A percentile compares a stretch with the other conserved stretches of the same genome.
phyloP scores from a whole-genome alignment of 306 rosid genomes.

The Trichosanthes cucumerina region DNA sequence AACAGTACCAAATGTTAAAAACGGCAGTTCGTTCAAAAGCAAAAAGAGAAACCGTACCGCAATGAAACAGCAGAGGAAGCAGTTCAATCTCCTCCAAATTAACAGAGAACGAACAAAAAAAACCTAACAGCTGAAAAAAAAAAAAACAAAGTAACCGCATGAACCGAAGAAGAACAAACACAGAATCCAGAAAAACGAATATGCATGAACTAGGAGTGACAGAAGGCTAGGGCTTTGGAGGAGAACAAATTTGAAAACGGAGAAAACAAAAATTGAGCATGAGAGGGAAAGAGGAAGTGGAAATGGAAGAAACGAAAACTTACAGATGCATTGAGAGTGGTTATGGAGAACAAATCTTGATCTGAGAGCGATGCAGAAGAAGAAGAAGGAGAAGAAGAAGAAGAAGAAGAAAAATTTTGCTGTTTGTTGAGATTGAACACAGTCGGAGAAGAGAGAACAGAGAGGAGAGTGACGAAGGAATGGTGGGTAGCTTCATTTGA shows the following conservation, averaged over 20 bases:
- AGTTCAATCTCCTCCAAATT: not conserved
- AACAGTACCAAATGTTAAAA: not conserved
- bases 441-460: slow-evolving; percentile 6
- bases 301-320: not conserved
- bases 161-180: not conserved
- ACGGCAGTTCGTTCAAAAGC: not conserved
- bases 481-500: not conserved
- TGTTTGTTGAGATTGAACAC: not conserved
- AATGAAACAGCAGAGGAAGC: not conserved
- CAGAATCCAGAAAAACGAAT: not conserved
- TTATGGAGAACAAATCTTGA: not conserved
- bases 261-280: not conserved
- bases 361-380: not conserved
- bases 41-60: not conserved
- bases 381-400: not conserved
- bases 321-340: not conserved
- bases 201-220: not conserved
- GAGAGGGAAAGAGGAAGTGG: not conserved
- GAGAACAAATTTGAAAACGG: not conserved
- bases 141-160: not conserved
- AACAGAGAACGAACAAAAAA: not conserved
- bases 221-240: not conserved
- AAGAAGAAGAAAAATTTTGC: not conserved
- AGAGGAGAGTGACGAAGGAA: not conserved
- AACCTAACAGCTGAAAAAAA: not conserved